A percentile compares a stretch with the other conserved stretches of the same genome.
These are phyloP conservation scores for Ceratopteris richardii DNA, from an alignment of 75 land plant species.

Conservation along the genomic window DNA sequence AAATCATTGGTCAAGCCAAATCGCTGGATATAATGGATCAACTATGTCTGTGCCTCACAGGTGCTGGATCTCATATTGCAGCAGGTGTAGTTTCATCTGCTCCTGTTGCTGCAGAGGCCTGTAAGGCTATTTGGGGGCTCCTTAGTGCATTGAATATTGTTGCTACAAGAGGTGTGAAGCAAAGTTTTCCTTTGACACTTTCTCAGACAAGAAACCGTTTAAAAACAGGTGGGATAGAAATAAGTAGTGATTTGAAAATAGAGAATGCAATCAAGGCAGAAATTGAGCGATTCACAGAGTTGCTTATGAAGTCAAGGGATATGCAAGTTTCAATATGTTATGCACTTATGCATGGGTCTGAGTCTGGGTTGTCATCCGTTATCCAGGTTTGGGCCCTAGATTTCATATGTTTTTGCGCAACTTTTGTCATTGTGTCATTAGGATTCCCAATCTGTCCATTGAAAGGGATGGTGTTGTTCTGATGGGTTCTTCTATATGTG, in stretches of 20 bases:
- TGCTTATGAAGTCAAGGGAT: slow-evolving; percentile 53
- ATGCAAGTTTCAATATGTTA: slow-evolving; percentile 63
- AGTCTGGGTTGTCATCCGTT: slow-evolving; percentile 44
- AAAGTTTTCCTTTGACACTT: slow-evolving; percentile 50
- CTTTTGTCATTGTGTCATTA: too few relatives aligned
- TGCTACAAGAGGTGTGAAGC: slow-evolving; percentile 29
- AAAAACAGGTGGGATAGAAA: slow-evolving; percentile 23
- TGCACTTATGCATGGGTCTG: slow-evolving; percentile 76
- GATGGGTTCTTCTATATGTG: not conserved
- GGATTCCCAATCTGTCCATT: too few relatives aligned
- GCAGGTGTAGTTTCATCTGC: slow-evolving; percentile 60
- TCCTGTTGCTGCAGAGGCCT: slow-evolving; percentile 83
- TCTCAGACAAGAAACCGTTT: slow-evolving; percentile 22
- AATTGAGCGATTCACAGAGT: slow-evolving; percentile 44
- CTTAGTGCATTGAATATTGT: slow-evolving; percentile 48
- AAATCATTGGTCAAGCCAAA: slow-evolving; percentile 64
- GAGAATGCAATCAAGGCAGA: slow-evolving; percentile 30
- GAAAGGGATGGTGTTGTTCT: too few relatives aligned
- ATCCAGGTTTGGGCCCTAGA: slow-evolving; percentile 51
- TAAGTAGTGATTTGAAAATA: slow-evolving; percentile 17
- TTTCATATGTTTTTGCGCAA: too few relatives aligned
- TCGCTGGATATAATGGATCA: slow-evolving; percentile 50
- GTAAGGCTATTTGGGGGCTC: slow-evolving; percentile 77
- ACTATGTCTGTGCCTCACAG: slow-evolving; percentile 50
- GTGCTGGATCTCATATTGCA: slow-evolving; percentile 54